Conservation (phyloP, 2,329 filamentous ascomycete species). For the Grosmannia huntii region DNA sequence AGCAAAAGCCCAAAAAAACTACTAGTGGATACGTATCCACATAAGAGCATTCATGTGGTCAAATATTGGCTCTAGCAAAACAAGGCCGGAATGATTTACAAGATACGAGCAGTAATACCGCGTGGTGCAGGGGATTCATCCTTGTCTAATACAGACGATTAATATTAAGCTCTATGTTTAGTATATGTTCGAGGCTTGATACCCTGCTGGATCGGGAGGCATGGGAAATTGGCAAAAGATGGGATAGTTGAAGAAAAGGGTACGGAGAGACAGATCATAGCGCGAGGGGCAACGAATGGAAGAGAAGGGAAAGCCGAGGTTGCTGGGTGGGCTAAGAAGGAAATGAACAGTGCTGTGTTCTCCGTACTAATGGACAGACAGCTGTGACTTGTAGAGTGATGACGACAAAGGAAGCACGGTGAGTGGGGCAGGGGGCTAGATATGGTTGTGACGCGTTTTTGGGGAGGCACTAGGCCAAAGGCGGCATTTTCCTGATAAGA, state of each 20-base stretch:
- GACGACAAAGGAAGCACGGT: neutral
- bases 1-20: neutral
- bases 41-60: neutral
- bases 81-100: neutral
- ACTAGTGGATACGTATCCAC: neutral
- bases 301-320: neutral
- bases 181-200: neutral
- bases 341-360: neutral
- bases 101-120: neutral
- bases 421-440: neutral
- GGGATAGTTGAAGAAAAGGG: neutral
- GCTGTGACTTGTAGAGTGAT: neutral
- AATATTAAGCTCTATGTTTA: neutral
- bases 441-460: neutral
- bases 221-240: neutral
- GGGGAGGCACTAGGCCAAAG: neutral
- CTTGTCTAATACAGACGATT: neutral
- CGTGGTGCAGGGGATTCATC: neutral
- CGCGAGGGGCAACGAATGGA: neutral
- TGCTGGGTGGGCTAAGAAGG: neutral
- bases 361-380: neutral
- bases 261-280: neutral
- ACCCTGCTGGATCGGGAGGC: neutral
- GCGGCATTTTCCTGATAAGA: neutral
- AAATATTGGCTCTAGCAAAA: neutral